Percentiles rank a stretch among this genome's conserved stretches.
Evolutionary conservation across 2,329 filamentous ascomycete species (phyloP).

Genomic region (Clonostachys solani): DNA sequence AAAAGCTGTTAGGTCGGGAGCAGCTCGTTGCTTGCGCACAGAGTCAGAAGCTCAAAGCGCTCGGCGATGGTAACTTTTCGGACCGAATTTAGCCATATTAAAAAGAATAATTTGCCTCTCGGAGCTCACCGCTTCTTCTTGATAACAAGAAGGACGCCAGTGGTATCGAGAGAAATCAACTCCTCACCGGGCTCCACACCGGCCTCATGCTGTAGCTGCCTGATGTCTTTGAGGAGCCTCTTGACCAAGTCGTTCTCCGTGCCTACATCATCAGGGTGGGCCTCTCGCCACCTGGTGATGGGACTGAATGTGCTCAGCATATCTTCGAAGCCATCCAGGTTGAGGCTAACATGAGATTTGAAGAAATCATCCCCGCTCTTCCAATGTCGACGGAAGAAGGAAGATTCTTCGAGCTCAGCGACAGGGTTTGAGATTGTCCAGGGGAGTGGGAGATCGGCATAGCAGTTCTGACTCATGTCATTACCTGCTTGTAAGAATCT

Average conservation of each 20-base stretch:
- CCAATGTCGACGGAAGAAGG: constrained; percentile 39
- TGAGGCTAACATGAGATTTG: constrained; percentile 8
- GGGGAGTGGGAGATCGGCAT: constrained; percentile 39
- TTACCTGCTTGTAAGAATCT: constrained; percentile 26
- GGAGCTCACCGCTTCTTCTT: constrained; percentile 12
- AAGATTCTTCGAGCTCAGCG: constrained; percentile 27
- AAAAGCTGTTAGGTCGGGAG: too few relatives aligned
- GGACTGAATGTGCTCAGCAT: constrained; percentile 30
- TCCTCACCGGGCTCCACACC: constrained; percentile 27
- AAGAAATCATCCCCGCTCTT: constrained; percentile 21
- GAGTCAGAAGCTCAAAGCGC: too few relatives aligned
- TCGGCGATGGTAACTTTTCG: too few relatives aligned
- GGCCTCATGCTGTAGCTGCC: constrained; percentile 19
- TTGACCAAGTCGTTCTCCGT: constrained; percentile 32
- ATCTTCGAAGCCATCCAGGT: constrained; percentile 26
- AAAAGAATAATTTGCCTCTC: too few relatives aligned
- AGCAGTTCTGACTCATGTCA: constrained; percentile 28
- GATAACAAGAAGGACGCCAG: constrained; percentile 19
- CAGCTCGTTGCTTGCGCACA: too few relatives aligned
- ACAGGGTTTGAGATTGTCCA: constrained; percentile 31
- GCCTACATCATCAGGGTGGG: constrained; percentile 29
- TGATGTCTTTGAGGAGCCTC: constrained; percentile 16
- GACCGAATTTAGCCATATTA: too few relatives aligned
- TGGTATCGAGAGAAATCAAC: constrained; percentile 10
- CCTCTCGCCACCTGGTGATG: constrained; percentile 37